Base-by-base conservation (phyloP, 345 rosid genomes). In the Bruguiera gymnorhiza region DNA sequence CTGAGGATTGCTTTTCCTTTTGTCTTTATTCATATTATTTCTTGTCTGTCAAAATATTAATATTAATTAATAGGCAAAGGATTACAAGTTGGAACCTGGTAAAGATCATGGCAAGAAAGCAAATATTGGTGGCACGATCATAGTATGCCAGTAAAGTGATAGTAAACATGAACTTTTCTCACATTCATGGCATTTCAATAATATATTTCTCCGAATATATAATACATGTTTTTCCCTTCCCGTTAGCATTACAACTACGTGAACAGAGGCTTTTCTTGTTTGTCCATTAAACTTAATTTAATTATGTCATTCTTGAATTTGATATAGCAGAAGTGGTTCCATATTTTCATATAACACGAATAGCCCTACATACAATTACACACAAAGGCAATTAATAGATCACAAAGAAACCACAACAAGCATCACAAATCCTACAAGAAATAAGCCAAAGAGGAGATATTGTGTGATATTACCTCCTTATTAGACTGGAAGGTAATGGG, bases 401-500 rank as follows among this genome's bases (percentile, higher is more conserved):
- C 20, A 5, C 1, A 9, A 26, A 55, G 59, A 55, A 23, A 23
- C 59, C 27, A 55, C 29, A 55, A 55, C 59, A n/a, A 23, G 15
- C 48, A 26, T 21, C 23, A 8, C 16, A 21, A 55, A 55, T 26
- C 16, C 26, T 21, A 13, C 9, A 10, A 56, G 16, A 56, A 24
- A 9, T 27, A 56, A 20, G 52, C 8, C 1, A 18, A 34, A 63
- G 7, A 16, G 39, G 36, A 34, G 36, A 19, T 2, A 24, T 31
- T 61, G 37, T 23, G 34, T 6, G 13, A 75, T 29, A 52, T 65
- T 71, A 89, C 98, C 86, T 79, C 82, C 75, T 88, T 92, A 53
- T 73, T 92, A 8, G 96, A 84, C 65, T 78, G 78, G 76, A 95
- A 95, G 2, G 92, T 76, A 68, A 83, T 70, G 3, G 99, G 99